phyloP scores from a whole-genome alignment of 495 filamentous ascomycete genomes.

The Aspergillus campestris region DNA sequence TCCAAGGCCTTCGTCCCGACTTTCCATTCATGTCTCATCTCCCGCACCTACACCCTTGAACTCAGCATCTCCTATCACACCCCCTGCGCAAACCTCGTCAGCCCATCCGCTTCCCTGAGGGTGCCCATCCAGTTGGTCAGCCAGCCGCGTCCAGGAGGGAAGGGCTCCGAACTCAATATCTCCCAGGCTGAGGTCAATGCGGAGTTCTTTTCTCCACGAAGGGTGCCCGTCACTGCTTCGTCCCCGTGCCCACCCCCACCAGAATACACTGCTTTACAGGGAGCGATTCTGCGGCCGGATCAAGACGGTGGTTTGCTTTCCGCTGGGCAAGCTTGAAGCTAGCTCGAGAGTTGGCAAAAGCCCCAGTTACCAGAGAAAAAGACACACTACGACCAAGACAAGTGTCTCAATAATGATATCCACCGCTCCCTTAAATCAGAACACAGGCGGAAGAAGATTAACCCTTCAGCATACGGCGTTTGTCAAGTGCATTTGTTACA shows the following conservation, averaged over 20 bases:
- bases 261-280: not conserved
- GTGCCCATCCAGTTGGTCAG: conserved; percentile 69
- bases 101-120: conserved; percentile 51
- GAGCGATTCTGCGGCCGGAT: not conserved
- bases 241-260: conserved; percentile 1
- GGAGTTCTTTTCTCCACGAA: conserved; percentile 33
- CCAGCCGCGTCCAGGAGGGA: conserved; percentile 6
- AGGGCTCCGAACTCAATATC: conserved; percentile 14
- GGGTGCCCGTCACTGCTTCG: conserved; percentile 6
- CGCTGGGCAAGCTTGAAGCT: too few species aligned
- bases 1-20: conserved; percentile 73
- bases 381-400: too few species aligned
- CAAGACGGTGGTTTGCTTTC: not conserved
- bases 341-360: too few species aligned
- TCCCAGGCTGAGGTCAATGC: conserved; percentile 29
- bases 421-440: too few species aligned
- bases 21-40: conserved; percentile 80
- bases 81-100: conserved; percentile 43
- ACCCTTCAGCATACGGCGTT: too few species aligned
- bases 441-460: too few species aligned
- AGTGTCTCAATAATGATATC: too few species aligned
- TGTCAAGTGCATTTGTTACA: too few species aligned
- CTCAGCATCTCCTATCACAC: conserved; percentile 56
- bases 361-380: too few species aligned
- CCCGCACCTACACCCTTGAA: conserved; percentile 69